Conservation (phyloP, 371 early-diverging fungal species). For the Blyttiomyces sp. region DNA sequence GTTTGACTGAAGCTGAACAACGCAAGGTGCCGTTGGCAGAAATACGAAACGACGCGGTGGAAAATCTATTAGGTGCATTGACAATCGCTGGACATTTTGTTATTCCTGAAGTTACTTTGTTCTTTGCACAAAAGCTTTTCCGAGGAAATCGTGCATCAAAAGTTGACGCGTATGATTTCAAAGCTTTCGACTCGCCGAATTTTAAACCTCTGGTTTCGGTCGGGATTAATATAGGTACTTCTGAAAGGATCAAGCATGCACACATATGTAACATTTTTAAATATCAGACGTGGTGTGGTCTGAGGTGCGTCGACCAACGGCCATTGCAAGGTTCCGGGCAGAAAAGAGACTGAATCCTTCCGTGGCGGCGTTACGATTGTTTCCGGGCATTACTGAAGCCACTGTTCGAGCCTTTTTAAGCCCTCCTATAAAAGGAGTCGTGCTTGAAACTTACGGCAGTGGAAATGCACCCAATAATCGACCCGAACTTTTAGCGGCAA, state of each 20-base stretch:
- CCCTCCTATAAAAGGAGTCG: constrained; percentile 85
- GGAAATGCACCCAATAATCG: constrained; percentile 93
- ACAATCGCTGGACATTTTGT: constrained; percentile 86
- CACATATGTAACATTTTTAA: no score
- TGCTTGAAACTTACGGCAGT: constrained; percentile 93
- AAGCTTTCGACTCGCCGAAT: constrained; percentile 96
- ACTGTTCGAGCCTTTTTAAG: constrained; percentile 85
- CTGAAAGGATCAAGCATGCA: not conserved
- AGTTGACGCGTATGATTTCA: constrained; percentile 89
- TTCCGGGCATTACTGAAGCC: constrained; percentile 89
- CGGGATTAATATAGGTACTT: constrained; percentile 84
- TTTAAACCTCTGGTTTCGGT: constrained; percentile 81
- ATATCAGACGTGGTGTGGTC: constrained; percentile 85
- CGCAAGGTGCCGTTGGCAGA: constrained; percentile 88
- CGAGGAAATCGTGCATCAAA: constrained; percentile 96
- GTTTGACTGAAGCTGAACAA: not conserved
- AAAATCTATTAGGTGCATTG: constrained; percentile 81
- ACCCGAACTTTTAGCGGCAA: constrained; percentile 71
- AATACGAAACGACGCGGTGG: constrained; percentile 94
- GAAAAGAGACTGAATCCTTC: constrained; percentile 80
- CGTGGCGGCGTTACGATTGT: constrained; percentile 86
- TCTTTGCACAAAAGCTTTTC: constrained; percentile 90
- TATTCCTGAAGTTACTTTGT: constrained; percentile 94
- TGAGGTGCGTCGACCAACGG: constrained; percentile 79
- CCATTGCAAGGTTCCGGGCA: constrained; percentile 77